These are phyloP conservation scores for Fusarium nodosum DNA, from an alignment of 2,329 filamentous ascomycete species.

Conservation along the genomic window DNA sequence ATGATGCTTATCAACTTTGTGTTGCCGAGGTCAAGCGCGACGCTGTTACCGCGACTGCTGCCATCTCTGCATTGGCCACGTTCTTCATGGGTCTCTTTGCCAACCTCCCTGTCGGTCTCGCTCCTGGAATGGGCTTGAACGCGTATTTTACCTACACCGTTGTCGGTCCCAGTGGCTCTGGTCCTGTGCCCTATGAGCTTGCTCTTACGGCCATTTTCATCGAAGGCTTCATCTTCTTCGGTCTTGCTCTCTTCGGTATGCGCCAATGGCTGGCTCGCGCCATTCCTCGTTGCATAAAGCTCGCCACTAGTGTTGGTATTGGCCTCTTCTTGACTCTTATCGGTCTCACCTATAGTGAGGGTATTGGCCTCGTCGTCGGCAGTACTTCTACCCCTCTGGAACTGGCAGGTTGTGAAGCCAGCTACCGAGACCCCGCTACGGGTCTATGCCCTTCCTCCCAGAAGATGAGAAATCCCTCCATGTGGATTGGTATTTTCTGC, in stretches of 20 bases:
- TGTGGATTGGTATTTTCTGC: slow-evolving; percentile 93
- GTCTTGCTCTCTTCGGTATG: slow-evolving; percentile 81
- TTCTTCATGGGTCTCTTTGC: slow-evolving; percentile 88
- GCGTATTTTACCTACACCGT: slow-evolving; percentile 86
- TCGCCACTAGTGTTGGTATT: slow-evolving; percentile 87
- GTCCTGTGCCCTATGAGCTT: slow-evolving; percentile 78
- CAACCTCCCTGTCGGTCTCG: slow-evolving; percentile 69
- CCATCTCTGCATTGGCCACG: slow-evolving; percentile 82
- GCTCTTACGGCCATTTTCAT: slow-evolving; percentile 90
- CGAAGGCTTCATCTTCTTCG: slow-evolving; percentile 88
- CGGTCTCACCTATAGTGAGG: slow-evolving; percentile 82
- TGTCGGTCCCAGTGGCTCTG: slow-evolving; percentile 79
- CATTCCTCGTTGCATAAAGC: slow-evolving; percentile 86
- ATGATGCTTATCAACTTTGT: slow-evolving; percentile 75
- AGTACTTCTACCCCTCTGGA: slow-evolving; percentile 76
- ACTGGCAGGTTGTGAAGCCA: slow-evolving; percentile 76
- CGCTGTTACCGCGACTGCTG: slow-evolving; percentile 86
- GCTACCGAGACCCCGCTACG: slow-evolving; percentile 52
- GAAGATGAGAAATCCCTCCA: slow-evolving; percentile 85
- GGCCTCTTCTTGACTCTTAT: slow-evolving; percentile 85
- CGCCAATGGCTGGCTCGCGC: slow-evolving; percentile 89
- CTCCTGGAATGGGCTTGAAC: slow-evolving; percentile 74
- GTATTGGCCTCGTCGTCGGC: slow-evolving; percentile 83
- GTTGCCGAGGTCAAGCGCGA: slow-evolving; percentile 77
- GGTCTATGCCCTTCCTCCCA: slow-evolving; percentile 68